Conservation (phyloP, 2,329 filamentous ascomycete genomes). For the Fusarium sp. region DNA sequence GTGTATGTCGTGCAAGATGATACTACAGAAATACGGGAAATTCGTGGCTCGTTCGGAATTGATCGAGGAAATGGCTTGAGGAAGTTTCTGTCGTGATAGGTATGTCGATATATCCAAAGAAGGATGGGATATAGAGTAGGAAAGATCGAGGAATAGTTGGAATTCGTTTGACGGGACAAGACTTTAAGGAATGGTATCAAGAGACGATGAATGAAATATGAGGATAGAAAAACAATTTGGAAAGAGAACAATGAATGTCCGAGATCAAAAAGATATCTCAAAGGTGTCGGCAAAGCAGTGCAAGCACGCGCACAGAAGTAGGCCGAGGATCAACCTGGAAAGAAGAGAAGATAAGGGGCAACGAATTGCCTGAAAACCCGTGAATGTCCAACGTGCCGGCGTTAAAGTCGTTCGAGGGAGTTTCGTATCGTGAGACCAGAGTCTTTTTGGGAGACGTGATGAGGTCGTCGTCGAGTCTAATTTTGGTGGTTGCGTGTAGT, state of each 20-base stretch:
- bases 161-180: conserved; percentile 24
- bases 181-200: conserved; percentile 41
- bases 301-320: conserved; percentile 48
- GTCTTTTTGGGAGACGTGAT: not conserved
- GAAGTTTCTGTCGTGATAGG: conserved; percentile 32
- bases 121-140: not conserved
- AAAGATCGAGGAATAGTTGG: conserved; percentile 21
- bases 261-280: conserved; percentile 33
- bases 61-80: conserved; percentile 33
- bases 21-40: conserved; percentile 35
- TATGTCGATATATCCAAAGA: conserved; percentile 28
- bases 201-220: conserved; percentile 15
- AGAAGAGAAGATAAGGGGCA: conserved; percentile 41
- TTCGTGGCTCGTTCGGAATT: conserved; percentile 34
- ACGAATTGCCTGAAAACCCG: conserved; percentile 38
- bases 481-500: conserved; percentile 16
- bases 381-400: conserved; percentile 40
- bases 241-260: conserved; percentile 32
- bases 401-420: conserved; percentile 30
- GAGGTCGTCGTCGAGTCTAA: conserved; percentile 25
- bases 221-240: conserved; percentile 2
- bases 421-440: conserved; percentile 15
- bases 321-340: conserved; percentile 68
- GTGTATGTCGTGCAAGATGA: conserved; percentile 29
- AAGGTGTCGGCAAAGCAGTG: conserved; percentile 38